A percentile compares a stretch with the other conserved stretches of the same genome.
phyloP scores from a whole-genome alignment of 2,329 filamentous ascomycete genomes.

The Ophioceras dolichostomum region DNA sequence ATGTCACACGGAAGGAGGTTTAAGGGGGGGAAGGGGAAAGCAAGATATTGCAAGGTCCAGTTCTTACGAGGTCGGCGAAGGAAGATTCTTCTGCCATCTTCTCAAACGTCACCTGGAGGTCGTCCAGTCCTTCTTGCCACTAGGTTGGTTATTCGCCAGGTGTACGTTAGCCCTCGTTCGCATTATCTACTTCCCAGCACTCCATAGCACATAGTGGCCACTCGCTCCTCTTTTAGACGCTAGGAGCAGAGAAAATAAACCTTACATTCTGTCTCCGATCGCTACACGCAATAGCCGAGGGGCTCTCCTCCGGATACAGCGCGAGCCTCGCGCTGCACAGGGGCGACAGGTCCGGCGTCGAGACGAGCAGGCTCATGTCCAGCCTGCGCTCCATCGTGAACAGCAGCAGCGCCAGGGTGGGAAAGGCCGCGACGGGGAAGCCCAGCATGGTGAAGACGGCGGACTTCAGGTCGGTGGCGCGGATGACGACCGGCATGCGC shows the following conservation, averaged over 20 bases:
- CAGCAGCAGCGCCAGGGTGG: neutral
- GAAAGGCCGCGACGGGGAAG: constrained; percentile 14
- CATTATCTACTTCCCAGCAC: too few relatives aligned
- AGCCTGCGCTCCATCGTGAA: constrained; percentile 1
- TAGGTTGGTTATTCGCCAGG: neutral
- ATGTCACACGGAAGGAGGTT: too few relatives aligned
- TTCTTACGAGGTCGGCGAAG: constrained; percentile 23
- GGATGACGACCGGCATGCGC: constrained; percentile 22
- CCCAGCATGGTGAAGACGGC: constrained; percentile 23
- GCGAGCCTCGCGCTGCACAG: constrained; percentile 4
- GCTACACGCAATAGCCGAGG: constrained; percentile 15
- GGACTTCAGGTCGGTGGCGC: constrained; percentile 22
- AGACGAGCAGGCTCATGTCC: constrained; percentile 4
- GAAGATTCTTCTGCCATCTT: constrained; percentile 16
- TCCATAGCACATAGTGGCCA: too few relatives aligned
- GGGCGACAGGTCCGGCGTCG: constrained; percentile 5
- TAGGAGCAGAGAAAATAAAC: neutral
- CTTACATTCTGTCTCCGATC: constrained; percentile 11
- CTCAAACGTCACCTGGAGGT: constrained; percentile 15
- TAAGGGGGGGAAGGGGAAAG: too few relatives aligned
- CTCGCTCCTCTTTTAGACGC: too few relatives aligned
- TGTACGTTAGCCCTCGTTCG: too few relatives aligned
- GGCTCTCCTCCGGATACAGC: constrained; percentile 5
- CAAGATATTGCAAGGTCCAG: too few relatives aligned
- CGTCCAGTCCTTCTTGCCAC: constrained; percentile 9